Evolutionary conservation across 139 green algal species (phyloP).

Genomic region (Volvox reticuliferus): DNA sequence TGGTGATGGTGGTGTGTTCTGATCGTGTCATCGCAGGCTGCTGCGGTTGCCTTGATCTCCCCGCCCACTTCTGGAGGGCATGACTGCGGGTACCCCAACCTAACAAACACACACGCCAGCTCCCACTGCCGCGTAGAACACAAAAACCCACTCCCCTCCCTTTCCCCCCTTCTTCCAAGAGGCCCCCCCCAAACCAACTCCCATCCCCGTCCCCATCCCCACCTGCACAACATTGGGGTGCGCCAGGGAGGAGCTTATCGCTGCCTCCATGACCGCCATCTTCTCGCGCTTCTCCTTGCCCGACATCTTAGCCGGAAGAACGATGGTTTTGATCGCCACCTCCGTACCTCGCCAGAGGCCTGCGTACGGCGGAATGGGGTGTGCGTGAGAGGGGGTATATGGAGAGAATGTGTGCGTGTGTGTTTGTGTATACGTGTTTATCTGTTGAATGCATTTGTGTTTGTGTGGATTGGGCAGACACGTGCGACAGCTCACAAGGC

Average conservation of each 20-base stretch:
- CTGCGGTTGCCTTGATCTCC: no score
- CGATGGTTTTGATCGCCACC: constrained; percentile 67
- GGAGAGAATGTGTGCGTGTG: neutral
- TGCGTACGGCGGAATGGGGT: neutral
- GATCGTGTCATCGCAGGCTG: no score
- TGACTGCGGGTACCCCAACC: neutral
- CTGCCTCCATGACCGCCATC: constrained; percentile 69
- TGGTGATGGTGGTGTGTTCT: no score
- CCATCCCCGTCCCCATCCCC: no score
- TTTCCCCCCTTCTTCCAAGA: neutral
- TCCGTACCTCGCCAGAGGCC: constrained; percentile 60
- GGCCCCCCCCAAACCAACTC: no score
- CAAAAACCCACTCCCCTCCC: neutral
- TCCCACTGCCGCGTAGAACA: neutral
- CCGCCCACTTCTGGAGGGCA: no score
- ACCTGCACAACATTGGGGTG: constrained; percentile 63
- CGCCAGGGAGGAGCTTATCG: constrained; percentile 57
- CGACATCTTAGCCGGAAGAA: constrained; percentile 53
- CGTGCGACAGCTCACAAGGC: no score
- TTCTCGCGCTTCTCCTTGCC: constrained; percentile 61
- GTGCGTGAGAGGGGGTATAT: no score
- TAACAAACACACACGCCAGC: neutral
- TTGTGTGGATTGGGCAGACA: no score
- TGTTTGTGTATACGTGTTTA: neutral
- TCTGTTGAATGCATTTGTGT: no score